Evolutionary conservation across 2,329 filamentous ascomycete species (phyloP).

Genomic region (Atkinsonella texensis): DNA sequence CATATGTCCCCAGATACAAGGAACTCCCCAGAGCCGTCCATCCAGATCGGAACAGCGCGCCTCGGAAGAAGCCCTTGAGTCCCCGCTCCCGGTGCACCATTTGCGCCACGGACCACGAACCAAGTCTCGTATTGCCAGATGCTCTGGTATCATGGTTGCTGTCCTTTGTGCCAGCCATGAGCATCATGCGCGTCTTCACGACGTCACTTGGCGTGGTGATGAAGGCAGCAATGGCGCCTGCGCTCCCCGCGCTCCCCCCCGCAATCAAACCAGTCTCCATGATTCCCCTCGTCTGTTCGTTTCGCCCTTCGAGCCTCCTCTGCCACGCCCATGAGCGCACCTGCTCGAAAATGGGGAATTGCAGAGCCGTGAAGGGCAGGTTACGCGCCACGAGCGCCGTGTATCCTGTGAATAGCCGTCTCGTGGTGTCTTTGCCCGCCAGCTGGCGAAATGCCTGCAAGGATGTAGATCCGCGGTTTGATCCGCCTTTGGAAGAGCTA

Average conservation of each 20-base stretch:
- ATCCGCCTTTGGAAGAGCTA: constrained; percentile 9
- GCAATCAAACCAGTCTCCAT: constrained; percentile 60
- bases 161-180: constrained; percentile 37
- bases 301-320: constrained; percentile 16
- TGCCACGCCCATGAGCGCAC: constrained; percentile 44
- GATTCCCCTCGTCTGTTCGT: constrained; percentile 23
- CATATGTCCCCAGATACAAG: constrained; percentile 77
- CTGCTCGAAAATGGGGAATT: constrained; percentile 79
- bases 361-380: constrained; percentile 74
- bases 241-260: constrained; percentile 58
- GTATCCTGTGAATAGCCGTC: constrained; percentile 60
- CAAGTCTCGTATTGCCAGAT: constrained; percentile 10
- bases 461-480: constrained; percentile 25
- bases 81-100: constrained; percentile 58
- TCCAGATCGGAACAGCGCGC: constrained; percentile 56
- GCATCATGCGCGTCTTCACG: constrained; percentile 82
- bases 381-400: constrained; percentile 72
- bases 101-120: constrained; percentile 47
- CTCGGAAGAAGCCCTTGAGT: constrained; percentile 62
- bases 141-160: constrained; percentile 13
- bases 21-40: constrained; percentile 81
- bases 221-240: constrained; percentile 63
- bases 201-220: constrained; percentile 86
- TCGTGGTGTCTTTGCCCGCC: constrained; percentile 40
- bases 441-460: constrained; percentile 36